These are phyloP conservation scores for Trichosporon faecale DNA, from an alignment of 1,284 basidiomycete genomes.

Conservation along the genomic window DNA sequence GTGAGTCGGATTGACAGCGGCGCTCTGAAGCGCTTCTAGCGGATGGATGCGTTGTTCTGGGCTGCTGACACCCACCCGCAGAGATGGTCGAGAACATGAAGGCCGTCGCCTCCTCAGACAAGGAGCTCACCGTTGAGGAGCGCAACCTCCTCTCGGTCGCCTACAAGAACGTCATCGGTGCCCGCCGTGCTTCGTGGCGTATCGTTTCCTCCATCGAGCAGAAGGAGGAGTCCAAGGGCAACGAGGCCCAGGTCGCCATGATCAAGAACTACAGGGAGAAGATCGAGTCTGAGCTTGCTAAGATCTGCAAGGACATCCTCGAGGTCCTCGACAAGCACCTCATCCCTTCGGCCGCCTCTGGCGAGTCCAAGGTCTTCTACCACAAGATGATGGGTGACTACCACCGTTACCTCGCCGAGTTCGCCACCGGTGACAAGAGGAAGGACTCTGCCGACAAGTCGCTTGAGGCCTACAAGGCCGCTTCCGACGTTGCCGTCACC, in stretches of 20 bases:
- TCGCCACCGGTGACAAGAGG: conserved; percentile 97
- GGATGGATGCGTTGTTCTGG: not conserved
- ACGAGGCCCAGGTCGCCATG: conserved; percentile 95
- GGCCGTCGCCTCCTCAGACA: conserved; percentile 91
- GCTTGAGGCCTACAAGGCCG: conserved; percentile 98
- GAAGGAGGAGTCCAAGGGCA: conserved; percentile 99
- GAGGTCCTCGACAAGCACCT: conserved; percentile 98
- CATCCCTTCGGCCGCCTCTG: conserved; percentile 94
- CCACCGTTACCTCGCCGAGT: conserved; percentile 99
- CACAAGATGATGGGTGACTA: conserved; percentile 99
- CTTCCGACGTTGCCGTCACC: conserved; percentile 94
- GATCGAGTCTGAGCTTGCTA: conserved; percentile 95
- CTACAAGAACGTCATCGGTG: conserved; percentile 99
- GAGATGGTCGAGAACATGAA: conserved; percentile 99
- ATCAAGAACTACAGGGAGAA: conserved; percentile 99
- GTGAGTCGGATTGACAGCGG: conserved; percentile 56
- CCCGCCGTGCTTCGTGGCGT: conserved; percentile 97
- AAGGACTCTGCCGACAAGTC: conserved; percentile 99
- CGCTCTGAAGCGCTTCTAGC: not conserved
- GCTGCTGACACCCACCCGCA: conserved; percentile 45
- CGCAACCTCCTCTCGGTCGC: conserved; percentile 98
- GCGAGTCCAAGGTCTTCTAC: conserved; percentile 99
- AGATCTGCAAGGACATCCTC: conserved; percentile 99
- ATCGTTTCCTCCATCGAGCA: conserved; percentile 99
- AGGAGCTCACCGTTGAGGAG: conserved; percentile 98